Evolutionary conservation across 129 eudicot genomes (phyloP).

Genomic region (Apium graveolens): DNA sequence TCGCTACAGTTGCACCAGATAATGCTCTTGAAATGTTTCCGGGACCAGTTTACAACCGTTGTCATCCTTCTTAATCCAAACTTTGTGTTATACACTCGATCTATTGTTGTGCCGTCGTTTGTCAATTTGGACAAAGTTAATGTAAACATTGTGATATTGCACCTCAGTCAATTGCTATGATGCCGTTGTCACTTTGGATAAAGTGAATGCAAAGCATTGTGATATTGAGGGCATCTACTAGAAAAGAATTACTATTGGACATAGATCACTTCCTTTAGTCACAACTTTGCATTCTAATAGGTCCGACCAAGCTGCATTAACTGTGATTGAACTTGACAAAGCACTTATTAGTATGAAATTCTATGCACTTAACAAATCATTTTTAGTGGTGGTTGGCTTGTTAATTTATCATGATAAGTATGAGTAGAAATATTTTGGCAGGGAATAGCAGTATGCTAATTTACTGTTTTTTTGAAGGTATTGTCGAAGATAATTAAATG

Average conservation of each 20-base stretch:
- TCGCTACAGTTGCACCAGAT: background rate
- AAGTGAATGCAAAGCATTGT: background rate
- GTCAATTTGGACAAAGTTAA: background rate
- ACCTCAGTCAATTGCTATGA: background rate
- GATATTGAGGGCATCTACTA: background rate
- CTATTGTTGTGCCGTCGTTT: background rate
- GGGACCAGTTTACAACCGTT: background rate
- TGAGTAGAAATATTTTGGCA: background rate
- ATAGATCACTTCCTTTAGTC: background rate
- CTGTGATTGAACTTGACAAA: background rate
- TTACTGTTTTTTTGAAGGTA: background rate
- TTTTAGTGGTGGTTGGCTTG: background rate
- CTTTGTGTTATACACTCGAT: background rate
- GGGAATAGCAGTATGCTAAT: background rate
- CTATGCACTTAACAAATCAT: background rate
- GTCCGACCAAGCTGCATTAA: background rate
- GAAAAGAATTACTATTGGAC: background rate
- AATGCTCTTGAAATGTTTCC: background rate
- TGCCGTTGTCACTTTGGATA: background rate
- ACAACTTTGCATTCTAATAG: background rate
- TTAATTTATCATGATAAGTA: background rate
- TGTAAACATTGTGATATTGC: background rate
- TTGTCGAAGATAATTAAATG: background rate
- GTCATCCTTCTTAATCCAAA: background rate
- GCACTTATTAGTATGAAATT: background rate